phyloP scores from a whole-genome alignment of 176 grass and related monocot species.

The Bothriochloa decipiens region DNA sequence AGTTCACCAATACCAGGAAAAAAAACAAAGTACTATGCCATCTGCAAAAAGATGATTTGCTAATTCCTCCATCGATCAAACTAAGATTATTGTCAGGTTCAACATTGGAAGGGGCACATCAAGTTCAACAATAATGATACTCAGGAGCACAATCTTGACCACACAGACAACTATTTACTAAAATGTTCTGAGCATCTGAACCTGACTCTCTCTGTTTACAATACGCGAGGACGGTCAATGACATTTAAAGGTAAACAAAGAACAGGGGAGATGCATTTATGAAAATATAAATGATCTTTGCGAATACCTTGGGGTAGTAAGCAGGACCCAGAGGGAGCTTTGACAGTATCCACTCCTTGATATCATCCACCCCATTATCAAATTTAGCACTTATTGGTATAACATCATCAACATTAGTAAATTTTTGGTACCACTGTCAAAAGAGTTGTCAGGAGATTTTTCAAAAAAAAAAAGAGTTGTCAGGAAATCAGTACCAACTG shows the following conservation, averaged over 20 bases:
- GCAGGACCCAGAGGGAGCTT: constrained; percentile 89
- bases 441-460: too few species aligned
- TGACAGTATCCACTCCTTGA: constrained; percentile 93
- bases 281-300: neutral
- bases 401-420: constrained; percentile 78
- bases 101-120: neutral
- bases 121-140: neutral
- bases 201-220: neutral
- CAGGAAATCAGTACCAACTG: constrained; percentile 17
- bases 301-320: constrained; percentile 88
- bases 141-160: neutral
- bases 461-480: constrained; percentile 32
- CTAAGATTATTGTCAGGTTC: neutral
- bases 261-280: neutral
- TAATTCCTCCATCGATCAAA: neutral
- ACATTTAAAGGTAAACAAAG: neutral
- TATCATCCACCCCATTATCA: constrained; percentile 81
- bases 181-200: neutral
- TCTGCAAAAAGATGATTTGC: neutral
- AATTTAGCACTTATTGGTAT: constrained; percentile 99
- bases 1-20: neutral
- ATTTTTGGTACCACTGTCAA: constrained; percentile 91
- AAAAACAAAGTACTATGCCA: constrained; percentile 1
- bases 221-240: neutral
- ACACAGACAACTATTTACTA: neutral